Base-by-base conservation (phyloP, 2,329 filamentous ascomycete genomes). In the Diaporthe batatas region DNA sequence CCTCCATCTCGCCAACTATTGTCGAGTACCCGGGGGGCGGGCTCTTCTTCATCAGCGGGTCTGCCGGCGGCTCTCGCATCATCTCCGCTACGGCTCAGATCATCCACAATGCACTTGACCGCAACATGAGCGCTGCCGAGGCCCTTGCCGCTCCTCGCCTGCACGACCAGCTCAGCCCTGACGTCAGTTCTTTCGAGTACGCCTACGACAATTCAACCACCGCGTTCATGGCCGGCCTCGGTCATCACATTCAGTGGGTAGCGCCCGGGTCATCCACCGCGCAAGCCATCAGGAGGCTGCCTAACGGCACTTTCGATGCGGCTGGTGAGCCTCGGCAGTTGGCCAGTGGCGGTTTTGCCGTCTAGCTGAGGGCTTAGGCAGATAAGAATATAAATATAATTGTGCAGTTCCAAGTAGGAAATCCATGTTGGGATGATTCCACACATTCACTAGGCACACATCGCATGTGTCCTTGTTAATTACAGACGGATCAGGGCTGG, bases 101-200 rank as follows among this genome's bases (percentile, higher is more conserved):
- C 51, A 83, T 95, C 6, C 92, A 93, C 83, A 89, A 94, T 78
- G 86, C 94, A 7, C 83, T 97, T 3, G 92, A 96, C 77, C 87
- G 90, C 75, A 79, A 77, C 18, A 84, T 91, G 81, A 89, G 87
- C 0, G 86, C 91, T 6, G 81, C 83, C 0, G 84, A 92, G 67
- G 92, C 94, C 0, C 85, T 97, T 18, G 85, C 84, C 0, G 81
- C 88, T 77, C 93, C 93, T 0, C 86, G 95, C 11, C 83, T 97
- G 29, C 95, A 97, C 79, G 94, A 97, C 79, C 95, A 97, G 82
- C 84, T 97, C 12, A 85, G 94, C 69, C 95, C 94, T 0, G 92
- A 94, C 77, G 82, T 83, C 64, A 87, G 91, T 1, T 84, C 83
- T 0, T 91, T 96, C 69, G 94, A 97, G 82, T 90, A 89, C 42